Conservation (phyloP, 768 basidiomycete genomes). For the Xerocomus spinulosus region DNA sequence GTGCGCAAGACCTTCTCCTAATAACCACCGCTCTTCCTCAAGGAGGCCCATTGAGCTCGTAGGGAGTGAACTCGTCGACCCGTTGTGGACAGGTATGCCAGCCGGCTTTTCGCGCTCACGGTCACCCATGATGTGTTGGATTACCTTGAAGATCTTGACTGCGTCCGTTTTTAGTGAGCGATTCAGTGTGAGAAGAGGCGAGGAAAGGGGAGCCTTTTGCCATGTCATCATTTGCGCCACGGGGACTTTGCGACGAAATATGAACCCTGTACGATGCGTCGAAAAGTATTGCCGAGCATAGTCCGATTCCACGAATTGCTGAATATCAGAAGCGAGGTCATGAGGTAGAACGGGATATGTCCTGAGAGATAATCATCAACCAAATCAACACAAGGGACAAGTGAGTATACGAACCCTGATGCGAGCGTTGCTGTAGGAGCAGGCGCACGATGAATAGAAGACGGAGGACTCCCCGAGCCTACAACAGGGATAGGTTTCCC, state of each 20-base stretch:
- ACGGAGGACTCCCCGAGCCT: conserved; percentile 28
- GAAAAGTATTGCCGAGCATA: conserved; percentile 88
- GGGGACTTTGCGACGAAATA: conserved; percentile 77
- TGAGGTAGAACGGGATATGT: conserved; percentile 74
- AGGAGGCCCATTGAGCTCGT: conserved; percentile 47
- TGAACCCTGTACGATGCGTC: conserved; percentile 83
- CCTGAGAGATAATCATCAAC: conserved; percentile 36
- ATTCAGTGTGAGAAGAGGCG: conserved; percentile 71
- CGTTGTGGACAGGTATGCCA: conserved; percentile 43
- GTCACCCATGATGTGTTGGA: conserved; percentile 94
- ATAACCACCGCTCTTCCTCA: conserved; percentile 85
- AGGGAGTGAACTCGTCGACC: conserved; percentile 40
- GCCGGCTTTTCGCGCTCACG: conserved; percentile 65
- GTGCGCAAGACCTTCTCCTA: conserved; percentile 72
- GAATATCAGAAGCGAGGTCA: conserved; percentile 79
- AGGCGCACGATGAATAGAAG: conserved; percentile 20
- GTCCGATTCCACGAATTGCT: conserved; percentile 80
- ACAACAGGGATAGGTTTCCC: conserved; percentile 62
- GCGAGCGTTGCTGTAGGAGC: conserved; percentile 45
- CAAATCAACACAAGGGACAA: neutral
- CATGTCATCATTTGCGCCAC: conserved; percentile 86
- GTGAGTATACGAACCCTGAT: conserved; percentile 52
- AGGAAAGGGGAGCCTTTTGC: conserved; percentile 74
- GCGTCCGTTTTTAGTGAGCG: conserved; percentile 69
- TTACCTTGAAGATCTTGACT: conserved; percentile 79